phyloP scores from a whole-genome alignment of 2,329 filamentous ascomycete species.

The Clathrospora elynae region DNA sequence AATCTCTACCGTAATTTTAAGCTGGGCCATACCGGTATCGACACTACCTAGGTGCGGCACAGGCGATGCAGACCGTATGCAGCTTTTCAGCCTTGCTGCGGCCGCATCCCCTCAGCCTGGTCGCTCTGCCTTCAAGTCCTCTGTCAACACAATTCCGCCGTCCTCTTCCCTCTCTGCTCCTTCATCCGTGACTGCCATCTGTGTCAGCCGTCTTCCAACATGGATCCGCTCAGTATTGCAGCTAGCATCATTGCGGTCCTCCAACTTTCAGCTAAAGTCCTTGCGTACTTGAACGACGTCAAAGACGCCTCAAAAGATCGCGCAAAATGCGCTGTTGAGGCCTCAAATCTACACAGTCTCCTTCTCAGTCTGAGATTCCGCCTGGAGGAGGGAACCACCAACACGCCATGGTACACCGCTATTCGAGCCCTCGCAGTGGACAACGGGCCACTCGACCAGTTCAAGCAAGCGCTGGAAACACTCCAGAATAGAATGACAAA shows the following conservation, averaged over 20 bases:
- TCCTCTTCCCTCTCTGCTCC: constrained; percentile 3
- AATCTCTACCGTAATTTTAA: too few species aligned
- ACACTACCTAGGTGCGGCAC: too few species aligned
- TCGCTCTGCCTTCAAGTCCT: neutral
- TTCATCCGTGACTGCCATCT: constrained; percentile 4
- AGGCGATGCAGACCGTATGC: too few species aligned
- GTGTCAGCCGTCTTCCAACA: constrained; percentile 12
- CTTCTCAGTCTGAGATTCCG: constrained; percentile 24
- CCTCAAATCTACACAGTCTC: constrained; percentile 25
- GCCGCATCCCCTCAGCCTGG: neutral
- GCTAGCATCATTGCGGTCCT: constrained; percentile 34
- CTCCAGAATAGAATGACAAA: constrained; percentile 21
- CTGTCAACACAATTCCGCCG: constrained; percentile 1
- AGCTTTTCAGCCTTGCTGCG: constrained; percentile 4
- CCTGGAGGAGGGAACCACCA: constrained; percentile 20
- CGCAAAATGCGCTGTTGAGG: constrained; percentile 22
- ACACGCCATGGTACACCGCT: constrained; percentile 28
- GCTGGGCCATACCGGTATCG: too few species aligned
- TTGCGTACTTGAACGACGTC: constrained; percentile 31
- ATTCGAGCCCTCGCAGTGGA: constrained; percentile 20
- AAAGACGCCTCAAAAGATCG: constrained; percentile 34
- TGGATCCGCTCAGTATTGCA: constrained; percentile 31
- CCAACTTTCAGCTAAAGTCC: constrained; percentile 25
- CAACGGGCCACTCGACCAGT: constrained; percentile 36
- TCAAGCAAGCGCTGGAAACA: constrained; percentile 25